phyloP scores from a whole-genome alignment of 495 filamentous ascomycete species.

The Corynascus novoguineensis region DNA sequence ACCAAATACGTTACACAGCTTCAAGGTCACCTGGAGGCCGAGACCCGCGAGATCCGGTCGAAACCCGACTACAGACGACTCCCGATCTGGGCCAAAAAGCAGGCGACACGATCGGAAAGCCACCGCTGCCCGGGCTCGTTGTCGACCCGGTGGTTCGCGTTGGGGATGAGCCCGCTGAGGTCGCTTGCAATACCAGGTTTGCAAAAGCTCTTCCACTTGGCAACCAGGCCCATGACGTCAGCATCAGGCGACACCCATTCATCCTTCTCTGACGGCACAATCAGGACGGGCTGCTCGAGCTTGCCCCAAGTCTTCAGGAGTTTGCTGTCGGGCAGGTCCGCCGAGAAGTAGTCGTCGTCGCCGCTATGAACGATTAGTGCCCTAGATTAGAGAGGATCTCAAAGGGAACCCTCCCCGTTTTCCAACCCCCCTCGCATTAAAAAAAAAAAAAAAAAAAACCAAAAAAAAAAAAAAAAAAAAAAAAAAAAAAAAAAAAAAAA shows the following conservation, averaged over 20 bases:
- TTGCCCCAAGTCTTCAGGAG: constrained; percentile 59
- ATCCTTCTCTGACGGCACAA: constrained; percentile 68
- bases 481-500: constrained; percentile 10
- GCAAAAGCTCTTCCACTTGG: constrained; percentile 51
- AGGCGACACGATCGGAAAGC: constrained; percentile 34
- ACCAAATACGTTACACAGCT: background rate
- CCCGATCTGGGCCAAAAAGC: constrained; percentile 34
- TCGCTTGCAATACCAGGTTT: constrained; percentile 35
- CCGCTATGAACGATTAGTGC: constrained; percentile 37
- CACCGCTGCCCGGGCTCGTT: constrained; percentile 31
- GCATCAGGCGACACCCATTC: constrained; percentile 58
- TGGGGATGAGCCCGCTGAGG: constrained; percentile 39
- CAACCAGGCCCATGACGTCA: constrained; percentile 59
- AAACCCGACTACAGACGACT: background rate
- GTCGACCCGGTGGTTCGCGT: constrained; percentile 39
- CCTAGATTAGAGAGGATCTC: background rate
- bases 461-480: background rate
- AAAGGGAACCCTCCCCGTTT: background rate
- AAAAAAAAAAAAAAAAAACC: background rate
- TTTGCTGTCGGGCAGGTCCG: constrained; percentile 59
- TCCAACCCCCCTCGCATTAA: background rate
- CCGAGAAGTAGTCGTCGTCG: constrained; percentile 86
- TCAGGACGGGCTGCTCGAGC: constrained; percentile 50
- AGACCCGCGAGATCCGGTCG: background rate
- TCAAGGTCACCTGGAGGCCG: background rate